Evolutionary conservation across 371 early-diverging fungal species (phyloP).

Genomic region (Syncephalastrum sp.): DNA sequence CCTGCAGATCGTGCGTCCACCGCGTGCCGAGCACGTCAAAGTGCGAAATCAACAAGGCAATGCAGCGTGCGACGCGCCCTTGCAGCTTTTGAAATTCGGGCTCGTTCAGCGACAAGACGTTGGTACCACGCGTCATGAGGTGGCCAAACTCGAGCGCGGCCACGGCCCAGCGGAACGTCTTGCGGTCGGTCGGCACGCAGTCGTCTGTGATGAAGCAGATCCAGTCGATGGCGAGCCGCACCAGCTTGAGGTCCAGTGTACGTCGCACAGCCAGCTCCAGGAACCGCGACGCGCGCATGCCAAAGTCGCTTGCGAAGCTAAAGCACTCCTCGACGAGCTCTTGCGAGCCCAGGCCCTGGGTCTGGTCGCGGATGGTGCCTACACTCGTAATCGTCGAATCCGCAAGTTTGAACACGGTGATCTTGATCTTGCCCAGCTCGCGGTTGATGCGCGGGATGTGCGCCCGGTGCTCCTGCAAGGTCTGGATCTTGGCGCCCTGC

Average conservation of each 20-base stretch:
- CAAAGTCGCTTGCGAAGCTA: slow-evolving; percentile 81
- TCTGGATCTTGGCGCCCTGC: slow-evolving; percentile 46
- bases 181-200: slow-evolving; percentile 74
- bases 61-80: slow-evolving; percentile 72
- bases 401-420: slow-evolving; percentile 59
- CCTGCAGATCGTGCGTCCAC: slow-evolving; percentile 50
- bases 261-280: slow-evolving; percentile 57
- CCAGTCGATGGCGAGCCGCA: slow-evolving; percentile 82
- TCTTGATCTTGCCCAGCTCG: slow-evolving; percentile 62
- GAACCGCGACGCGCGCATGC: slow-evolving; percentile 65
- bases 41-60: slow-evolving; percentile 79
- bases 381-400: slow-evolving; percentile 59
- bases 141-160: slow-evolving; percentile 84
- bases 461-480: slow-evolving; percentile 58
- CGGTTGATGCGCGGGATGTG: slow-evolving; percentile 60
- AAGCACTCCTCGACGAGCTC: slow-evolving; percentile 84
- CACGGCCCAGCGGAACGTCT: slow-evolving; percentile 89
- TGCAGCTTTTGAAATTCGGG: slow-evolving; percentile 72
- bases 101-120: slow-evolving; percentile 67
- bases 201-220: slow-evolving; percentile 80
- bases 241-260: slow-evolving; percentile 59
- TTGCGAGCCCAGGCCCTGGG: slow-evolving; percentile 57
- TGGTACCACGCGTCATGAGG: slow-evolving; percentile 74
- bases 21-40: slow-evolving; percentile 76
- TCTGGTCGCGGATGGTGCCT: slow-evolving; percentile 54